Percentiles rank a stretch among this genome's conserved stretches.
Conservation (phyloP, 2,329 filamentous ascomycete species). For the Pseudopithomyces chartarum region DNA sequence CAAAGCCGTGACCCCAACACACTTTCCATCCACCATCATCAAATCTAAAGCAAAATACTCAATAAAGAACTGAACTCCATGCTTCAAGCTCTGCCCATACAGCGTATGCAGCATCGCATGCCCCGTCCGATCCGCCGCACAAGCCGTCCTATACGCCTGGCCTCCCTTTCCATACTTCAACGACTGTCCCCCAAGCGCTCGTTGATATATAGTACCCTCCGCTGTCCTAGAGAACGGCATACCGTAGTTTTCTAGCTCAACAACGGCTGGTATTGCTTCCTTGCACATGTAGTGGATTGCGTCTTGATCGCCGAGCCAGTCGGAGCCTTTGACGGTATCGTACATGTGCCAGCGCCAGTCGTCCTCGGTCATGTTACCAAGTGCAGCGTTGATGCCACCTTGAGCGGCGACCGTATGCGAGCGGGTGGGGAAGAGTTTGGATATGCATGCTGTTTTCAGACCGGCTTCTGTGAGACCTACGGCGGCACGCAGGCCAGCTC, state of each 20-base stretch:
- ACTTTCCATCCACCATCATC: conserved; percentile 55
- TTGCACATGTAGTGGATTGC: conserved; percentile 65
- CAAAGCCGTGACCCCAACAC: conserved; percentile 53
- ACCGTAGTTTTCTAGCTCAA: conserved; percentile 61
- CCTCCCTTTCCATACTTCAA: conserved; percentile 55
- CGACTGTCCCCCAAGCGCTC: conserved; percentile 55
- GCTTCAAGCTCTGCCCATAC: conserved; percentile 55
- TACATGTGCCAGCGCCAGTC: conserved; percentile 67
- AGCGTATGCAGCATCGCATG: conserved; percentile 58
- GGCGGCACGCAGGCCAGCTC: conserved; percentile 66
- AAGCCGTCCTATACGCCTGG: conserved; percentile 55
- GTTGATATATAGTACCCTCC: conserved; percentile 54
- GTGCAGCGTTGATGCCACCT: conserved; percentile 51
- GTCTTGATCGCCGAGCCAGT: conserved; percentile 65
- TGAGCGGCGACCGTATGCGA: conserved; percentile 71
- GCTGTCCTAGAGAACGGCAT: conserved; percentile 58
- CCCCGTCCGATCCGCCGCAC: conserved; percentile 54
- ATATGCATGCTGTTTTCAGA: conserved; percentile 68
- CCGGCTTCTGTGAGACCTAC: conserved; percentile 68
- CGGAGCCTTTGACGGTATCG: conserved; percentile 63
- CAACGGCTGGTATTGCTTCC: conserved; percentile 59
- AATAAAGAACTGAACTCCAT: conserved; percentile 56
- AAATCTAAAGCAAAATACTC: conserved; percentile 57
- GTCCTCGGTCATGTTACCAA: conserved; percentile 54
- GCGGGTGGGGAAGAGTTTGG: conserved; percentile 67